A percentile compares a stretch with the other conserved stretches of the same genome.
These are phyloP conservation scores for Claviceps monticola DNA, from an alignment of 2,329 filamentous ascomycete genomes.

Conservation along the genomic window DNA sequence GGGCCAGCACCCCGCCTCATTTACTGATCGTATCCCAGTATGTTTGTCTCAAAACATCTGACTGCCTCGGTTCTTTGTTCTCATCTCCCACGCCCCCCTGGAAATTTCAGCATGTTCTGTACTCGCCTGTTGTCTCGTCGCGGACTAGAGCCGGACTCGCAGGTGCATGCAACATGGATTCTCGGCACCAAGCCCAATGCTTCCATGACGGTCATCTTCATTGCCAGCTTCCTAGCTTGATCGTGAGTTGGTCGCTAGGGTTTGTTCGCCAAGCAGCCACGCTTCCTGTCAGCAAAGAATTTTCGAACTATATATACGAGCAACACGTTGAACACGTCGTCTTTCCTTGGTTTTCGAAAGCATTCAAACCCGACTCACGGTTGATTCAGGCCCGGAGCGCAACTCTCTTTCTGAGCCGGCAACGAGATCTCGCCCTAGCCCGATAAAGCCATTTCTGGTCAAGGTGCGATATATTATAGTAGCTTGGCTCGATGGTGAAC, in stretches of 20 bases:
- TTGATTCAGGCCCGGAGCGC: not conserved
- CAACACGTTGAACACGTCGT: not conserved
- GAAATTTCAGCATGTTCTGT: not conserved
- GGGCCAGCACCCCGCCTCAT: not conserved
- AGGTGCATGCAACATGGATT: slow-evolving; percentile 1
- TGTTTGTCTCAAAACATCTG: not conserved
- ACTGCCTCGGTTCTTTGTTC: not conserved
- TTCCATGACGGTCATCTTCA: not conserved
- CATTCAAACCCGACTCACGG: not conserved
- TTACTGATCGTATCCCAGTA: not conserved
- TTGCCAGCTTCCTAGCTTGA: not conserved
- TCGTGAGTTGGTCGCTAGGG: not conserved
- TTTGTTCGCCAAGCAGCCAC: not conserved
- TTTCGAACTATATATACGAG: not conserved
- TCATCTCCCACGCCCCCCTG: not conserved
- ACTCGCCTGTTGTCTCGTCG: not conserved
- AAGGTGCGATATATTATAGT: not conserved
- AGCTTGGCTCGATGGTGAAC: not conserved
- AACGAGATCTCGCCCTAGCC: not conserved
- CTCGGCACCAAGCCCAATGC: not conserved
- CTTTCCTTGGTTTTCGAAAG: not conserved
- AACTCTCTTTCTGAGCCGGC: not conserved
- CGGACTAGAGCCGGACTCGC: not conserved
- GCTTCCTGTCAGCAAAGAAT: not conserved
- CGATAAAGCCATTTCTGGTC: not conserved